Conservation (phyloP, 2,329 filamentous ascomycete genomes). For the Orbilia blumenaviensis region DNA sequence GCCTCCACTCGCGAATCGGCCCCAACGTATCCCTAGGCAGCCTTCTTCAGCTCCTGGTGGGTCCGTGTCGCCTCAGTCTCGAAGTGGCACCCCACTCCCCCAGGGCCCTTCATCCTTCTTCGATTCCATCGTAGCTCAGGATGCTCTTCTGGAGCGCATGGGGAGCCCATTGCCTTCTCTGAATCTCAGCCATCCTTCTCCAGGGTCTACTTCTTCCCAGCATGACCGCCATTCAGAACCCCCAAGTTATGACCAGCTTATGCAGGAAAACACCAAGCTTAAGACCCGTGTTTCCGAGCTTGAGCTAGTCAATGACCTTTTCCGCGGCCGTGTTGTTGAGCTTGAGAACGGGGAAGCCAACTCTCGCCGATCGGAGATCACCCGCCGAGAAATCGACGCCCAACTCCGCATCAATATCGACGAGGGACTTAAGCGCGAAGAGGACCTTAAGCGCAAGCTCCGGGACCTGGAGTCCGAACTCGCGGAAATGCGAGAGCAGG, state of each 20-base stretch:
- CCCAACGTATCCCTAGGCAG: constrained; percentile 61
- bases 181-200: constrained; percentile 69
- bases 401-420: constrained; percentile 73
- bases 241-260: constrained; percentile 72
- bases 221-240: constrained; percentile 66
- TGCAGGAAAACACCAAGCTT: constrained; percentile 82
- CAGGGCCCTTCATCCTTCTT: constrained; percentile 56
- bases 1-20: constrained; percentile 39
- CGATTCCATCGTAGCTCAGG: constrained; percentile 57
- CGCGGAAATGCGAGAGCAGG: constrained; percentile 58
- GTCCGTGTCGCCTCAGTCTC: constrained; percentile 57
- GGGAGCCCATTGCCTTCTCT: constrained; percentile 66
- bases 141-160: constrained; percentile 54
- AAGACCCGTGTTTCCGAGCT: constrained; percentile 95
- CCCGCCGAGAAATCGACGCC: constrained; percentile 67
- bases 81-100: constrained; percentile 57
- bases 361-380: constrained; percentile 70
- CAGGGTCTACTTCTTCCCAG: constrained; percentile 68
- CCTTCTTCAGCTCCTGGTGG: constrained; percentile 55
- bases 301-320: constrained; percentile 90
- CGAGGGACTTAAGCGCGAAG: constrained; percentile 79
- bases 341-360: constrained; percentile 79
- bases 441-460: constrained; percentile 81
- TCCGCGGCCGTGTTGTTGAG: constrained; percentile 76
- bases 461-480: constrained; percentile 75